A percentile compares a stretch with the other conserved stretches of the same genome.
phyloP scores from a whole-genome alignment of 2,329 filamentous ascomycete species.

The Microsporum audouinii region DNA sequence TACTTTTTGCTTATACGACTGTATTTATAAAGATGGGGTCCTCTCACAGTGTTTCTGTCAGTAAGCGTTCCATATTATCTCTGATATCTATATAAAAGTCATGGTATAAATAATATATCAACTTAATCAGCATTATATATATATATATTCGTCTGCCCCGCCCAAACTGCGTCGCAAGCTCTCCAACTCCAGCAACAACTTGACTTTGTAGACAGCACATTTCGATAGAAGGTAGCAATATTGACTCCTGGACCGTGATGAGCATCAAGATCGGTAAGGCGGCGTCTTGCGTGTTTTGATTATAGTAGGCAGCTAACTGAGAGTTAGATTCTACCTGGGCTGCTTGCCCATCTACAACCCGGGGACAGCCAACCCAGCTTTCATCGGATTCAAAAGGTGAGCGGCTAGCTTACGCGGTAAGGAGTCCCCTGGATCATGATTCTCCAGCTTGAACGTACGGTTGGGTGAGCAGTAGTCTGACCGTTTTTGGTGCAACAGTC shows the following conservation, averaged over 20 bases:
- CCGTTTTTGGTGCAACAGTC: constrained; percentile 46
- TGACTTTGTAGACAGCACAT: neutral
- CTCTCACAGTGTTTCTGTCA: neutral
- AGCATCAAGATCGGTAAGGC: constrained; percentile 35
- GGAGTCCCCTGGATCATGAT: neutral
- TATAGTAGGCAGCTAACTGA: constrained; percentile 12
- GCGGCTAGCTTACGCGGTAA: constrained; percentile 80
- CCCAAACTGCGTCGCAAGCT: neutral
- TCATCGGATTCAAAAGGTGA: constrained; percentile 82
- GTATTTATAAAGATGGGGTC: neutral
- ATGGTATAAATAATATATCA: neutral
- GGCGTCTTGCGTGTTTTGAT: neutral
- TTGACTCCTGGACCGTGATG: constrained; percentile 21
- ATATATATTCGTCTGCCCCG: neutral
- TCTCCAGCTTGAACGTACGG: neutral
- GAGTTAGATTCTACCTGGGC: constrained; percentile 63
- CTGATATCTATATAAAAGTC: neutral
- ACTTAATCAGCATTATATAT: neutral
- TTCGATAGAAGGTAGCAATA: neutral
- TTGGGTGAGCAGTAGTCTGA: neutral
- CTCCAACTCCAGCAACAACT: neutral
- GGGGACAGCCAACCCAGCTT: constrained; percentile 80
- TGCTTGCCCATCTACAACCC: constrained; percentile 67
- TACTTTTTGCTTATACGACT: neutral
- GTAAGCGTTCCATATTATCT: neutral